Base-by-base conservation (phyloP, 2,329 filamentous ascomycete genomes). In the Colletotrichum tabaci region DNA sequence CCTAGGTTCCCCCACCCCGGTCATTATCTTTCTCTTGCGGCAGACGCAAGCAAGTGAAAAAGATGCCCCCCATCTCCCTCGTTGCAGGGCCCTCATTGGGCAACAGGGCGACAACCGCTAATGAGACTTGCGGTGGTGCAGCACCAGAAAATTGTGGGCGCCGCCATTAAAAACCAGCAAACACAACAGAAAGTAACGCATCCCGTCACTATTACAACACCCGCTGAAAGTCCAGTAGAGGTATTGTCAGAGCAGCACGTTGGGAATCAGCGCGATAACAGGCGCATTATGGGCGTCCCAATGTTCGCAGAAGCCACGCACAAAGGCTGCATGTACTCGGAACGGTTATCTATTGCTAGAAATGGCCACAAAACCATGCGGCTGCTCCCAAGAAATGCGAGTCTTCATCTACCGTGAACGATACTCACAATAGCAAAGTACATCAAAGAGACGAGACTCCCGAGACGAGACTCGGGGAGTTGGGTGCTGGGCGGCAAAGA, bases 121-220 rank as follows among this genome's bases (percentile, higher is more conserved):
- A 57, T 61, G 55, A 49, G 38, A 23, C 18, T 57, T 58, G 64
- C 23, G 52, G 61, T 58, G 46, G 65, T 58, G 52, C 53, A 50
- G 55, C 56, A 35, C 49, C 26, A 23, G n/a, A 53, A 66, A 72
- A 70, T 69, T 38, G 66, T 72, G 70, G 66, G 61, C 47, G 70
- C 47, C 70, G 47, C 55, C 52, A 46, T 49, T 9, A 42, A 61
- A 71, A 44, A 21, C 35, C 26, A 50, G 66, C 18, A 46, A 61
- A 16, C 21, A 55, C 21, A 35, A 42, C 13, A 46, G 56, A 16
- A 16, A 21, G n/a, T 13, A 61, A 57, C 23, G 52, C 53, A 68
- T 68, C 50, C 64, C 65, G 58, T 71, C 70, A 56, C 81, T 79
- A 77, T 78, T 76, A 74, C 60, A 61, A 60, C 74, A 38, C 35